Evolutionary conservation across 495 filamentous ascomycete genomes (phyloP), one percentile per base, ranked within the genome.

Genomic region (Aspergillus kassunensis): DNA sequence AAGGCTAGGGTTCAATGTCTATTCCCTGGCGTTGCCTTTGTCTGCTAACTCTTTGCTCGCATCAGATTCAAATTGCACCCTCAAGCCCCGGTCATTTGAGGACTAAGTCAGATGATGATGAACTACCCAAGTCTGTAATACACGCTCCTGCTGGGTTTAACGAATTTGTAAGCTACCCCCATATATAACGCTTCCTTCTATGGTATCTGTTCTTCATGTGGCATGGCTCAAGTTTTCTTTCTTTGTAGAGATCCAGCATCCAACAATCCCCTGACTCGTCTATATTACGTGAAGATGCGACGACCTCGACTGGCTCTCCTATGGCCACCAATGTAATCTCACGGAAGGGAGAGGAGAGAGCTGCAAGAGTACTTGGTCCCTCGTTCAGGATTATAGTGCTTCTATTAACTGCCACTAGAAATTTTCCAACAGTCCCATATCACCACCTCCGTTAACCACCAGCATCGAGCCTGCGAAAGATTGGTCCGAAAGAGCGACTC

Each of bases 91-190:
- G 77, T 37, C 62, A 60, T 19, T 62, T 76, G 51, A 76, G 76
- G 58, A 69, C 73, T 49, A 74, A 77, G 19, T 71, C 77, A 31
- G 80, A 83, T 53, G 85, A 91, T 50, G 89, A 92, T 47, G 80
- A 84, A 54, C 71, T 74, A 45, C 80, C 88, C 19, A 76, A 85
- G 51, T 95, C 90, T 3, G 90, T 93, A 42, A 95, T 96, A 59
- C 90, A 95, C 71, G 89, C 87, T 18, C 90, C 90, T 4, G 70
- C 86, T 57, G 87, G 85, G 33, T 95, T 91, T 69, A 77, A 80
- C 43, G 77, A 79, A 48, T 91, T 91, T 79, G 88, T 92, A 60
- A 71, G 85, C 70, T 3, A 44, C 55, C 36, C 49, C 30, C 41
- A 45, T 7, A 15, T 36, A 27, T 15, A n/a, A 4, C 16, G 35